A percentile compares a stretch with the other conserved stretches of the same genome.
Evolutionary conservation across 2,329 filamentous ascomycete species (phyloP).

Genomic region (Furcasterigmium furcatum): DNA sequence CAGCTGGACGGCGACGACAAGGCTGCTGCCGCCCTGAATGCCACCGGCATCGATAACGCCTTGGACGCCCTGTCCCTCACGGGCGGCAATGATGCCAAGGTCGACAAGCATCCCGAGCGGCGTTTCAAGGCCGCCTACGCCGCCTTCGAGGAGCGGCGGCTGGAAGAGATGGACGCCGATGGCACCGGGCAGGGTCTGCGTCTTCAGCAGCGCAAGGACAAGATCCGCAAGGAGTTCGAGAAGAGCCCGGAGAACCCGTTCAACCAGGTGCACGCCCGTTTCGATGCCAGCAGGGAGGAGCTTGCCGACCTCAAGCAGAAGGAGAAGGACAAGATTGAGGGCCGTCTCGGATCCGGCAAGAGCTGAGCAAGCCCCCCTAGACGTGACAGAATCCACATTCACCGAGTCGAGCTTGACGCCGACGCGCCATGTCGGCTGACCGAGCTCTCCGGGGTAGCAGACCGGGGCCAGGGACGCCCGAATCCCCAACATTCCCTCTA

Average conservation of each 20-base stretch:
- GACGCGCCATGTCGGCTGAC: no score
- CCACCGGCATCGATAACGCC: constrained; percentile 88
- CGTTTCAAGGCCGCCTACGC: constrained; percentile 84
- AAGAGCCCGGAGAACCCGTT: constrained; percentile 94
- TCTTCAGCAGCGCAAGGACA: constrained; percentile 78
- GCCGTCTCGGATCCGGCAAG: constrained; percentile 49
- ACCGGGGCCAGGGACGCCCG: no score
- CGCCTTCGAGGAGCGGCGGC: constrained; percentile 74
- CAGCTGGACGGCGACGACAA: constrained; percentile 66
- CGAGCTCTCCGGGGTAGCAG: no score
- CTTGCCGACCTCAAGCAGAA: constrained; percentile 59
- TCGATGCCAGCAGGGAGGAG: constrained; percentile 79
- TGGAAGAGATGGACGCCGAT: constrained; percentile 84
- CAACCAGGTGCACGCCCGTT: constrained; percentile 75
- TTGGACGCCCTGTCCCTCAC: constrained; percentile 78
- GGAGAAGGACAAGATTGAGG: constrained; percentile 74
- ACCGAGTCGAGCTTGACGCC: neutral
- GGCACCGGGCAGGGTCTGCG: constrained; percentile 69
- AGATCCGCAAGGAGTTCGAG: constrained; percentile 89
- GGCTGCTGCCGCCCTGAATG: constrained; percentile 63
- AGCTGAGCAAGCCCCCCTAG: constrained; percentile 1
- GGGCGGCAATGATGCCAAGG: constrained; percentile 54
- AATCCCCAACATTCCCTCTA: no score
- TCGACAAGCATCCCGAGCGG: constrained; percentile 87
- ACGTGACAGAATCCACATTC: no score